These are phyloP conservation scores for Geotrichum candidum DNA, from an alignment of 1,139 yeast genomes.

Conservation along the genomic window DNA sequence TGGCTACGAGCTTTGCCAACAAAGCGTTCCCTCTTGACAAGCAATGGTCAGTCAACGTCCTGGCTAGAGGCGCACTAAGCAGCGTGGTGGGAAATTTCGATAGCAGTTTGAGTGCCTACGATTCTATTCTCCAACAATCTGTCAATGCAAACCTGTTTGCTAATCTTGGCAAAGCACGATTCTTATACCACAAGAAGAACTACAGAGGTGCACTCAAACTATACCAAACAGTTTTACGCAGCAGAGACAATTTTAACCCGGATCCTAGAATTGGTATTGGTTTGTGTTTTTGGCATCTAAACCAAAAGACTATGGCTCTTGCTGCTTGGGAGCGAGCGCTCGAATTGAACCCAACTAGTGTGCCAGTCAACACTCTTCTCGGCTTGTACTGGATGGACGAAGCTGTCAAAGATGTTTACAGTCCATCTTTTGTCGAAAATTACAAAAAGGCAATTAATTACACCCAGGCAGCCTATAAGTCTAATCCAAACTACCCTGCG, in stretches of 20 bases:
- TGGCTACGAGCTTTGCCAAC: conserved; percentile 32
- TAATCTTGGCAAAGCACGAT: conserved; percentile 76
- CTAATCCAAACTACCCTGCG: conserved; percentile 37
- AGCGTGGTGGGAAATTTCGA: conserved; percentile 61
- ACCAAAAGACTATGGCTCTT: conserved; percentile 69
- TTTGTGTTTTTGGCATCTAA: conserved; percentile 83
- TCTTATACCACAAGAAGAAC: conserved; percentile 65
- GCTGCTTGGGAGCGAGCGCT: conserved; percentile 78
- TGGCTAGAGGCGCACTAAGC: conserved; percentile 53
- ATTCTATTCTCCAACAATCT: conserved; percentile 34
- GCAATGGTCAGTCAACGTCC: conserved; percentile 44
- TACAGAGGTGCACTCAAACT: conserved; percentile 68
- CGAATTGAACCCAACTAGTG: conserved; percentile 56
- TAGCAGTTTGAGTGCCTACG: conserved; percentile 45
- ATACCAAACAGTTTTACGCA: conserved; percentile 73
- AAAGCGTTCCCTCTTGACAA: conserved; percentile 38
- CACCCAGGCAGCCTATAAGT: conserved; percentile 37
- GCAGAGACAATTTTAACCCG: conserved; percentile 68
- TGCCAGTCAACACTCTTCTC: conserved; percentile 61
- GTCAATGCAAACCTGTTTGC: conserved; percentile 61
- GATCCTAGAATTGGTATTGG: conserved; percentile 97
- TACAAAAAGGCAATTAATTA: conserved; percentile 35
- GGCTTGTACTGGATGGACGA: conserved; percentile 63
- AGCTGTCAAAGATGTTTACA: conserved; percentile 18
- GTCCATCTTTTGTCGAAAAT: conserved; percentile 30